These are phyloP conservation scores for Protoeuglena noctilucae DNA, from an alignment of 139 green algal genomes.

Conservation along the genomic window DNA sequence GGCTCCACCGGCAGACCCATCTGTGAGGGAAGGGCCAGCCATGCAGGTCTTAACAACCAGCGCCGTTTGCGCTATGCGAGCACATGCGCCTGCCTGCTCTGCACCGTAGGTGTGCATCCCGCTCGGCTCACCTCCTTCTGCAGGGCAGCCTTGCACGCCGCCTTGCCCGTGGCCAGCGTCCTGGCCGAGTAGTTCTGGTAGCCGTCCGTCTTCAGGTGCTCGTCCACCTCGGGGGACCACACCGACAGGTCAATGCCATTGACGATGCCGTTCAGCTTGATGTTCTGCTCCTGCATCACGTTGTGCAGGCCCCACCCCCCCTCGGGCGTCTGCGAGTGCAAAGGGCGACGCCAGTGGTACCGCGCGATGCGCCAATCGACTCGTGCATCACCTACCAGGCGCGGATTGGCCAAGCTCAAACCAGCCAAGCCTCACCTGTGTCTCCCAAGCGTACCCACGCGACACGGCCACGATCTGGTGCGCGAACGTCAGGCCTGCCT, in stretches of 20 bases:
- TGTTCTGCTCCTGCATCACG: slow-evolving; percentile 57
- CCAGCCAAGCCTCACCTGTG: too few relatives aligned
- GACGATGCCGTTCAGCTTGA: slow-evolving; percentile 85
- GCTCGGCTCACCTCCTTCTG: too few relatives aligned
- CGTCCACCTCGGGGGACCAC: slow-evolving; percentile 57
- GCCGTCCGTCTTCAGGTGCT: slow-evolving; percentile 41
- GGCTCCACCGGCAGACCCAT: slow-evolving; percentile 76
- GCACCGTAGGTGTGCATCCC: too few relatives aligned
- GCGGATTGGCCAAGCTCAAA: too few relatives aligned
- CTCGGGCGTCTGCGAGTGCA: slow-evolving; percentile 82
- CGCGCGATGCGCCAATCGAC: too few relatives aligned
- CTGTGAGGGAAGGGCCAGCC: too few relatives aligned
- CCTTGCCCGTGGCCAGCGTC: slow-evolving; percentile 54
- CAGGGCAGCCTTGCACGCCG: slow-evolving; percentile 54
- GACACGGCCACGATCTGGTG: slow-evolving; percentile 61
- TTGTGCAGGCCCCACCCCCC: slow-evolving; percentile 86
- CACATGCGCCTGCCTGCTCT: too few relatives aligned
- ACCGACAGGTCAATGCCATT: slow-evolving; percentile 88
- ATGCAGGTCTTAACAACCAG: too few relatives aligned
- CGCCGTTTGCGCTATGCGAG: too few relatives aligned
- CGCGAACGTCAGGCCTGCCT: slow-evolving; percentile 65
- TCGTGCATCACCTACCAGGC: too few relatives aligned
- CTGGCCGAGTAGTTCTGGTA: slow-evolving; percentile 55
- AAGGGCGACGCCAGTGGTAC: too few relatives aligned
- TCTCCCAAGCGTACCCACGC: slow-evolving; percentile 88